Evolutionary conservation across 495 filamentous ascomycete genomes (phyloP), one percentile per base, ranked within the genome.

Genomic region (Friedmanniomyces endolithicus): DNA sequence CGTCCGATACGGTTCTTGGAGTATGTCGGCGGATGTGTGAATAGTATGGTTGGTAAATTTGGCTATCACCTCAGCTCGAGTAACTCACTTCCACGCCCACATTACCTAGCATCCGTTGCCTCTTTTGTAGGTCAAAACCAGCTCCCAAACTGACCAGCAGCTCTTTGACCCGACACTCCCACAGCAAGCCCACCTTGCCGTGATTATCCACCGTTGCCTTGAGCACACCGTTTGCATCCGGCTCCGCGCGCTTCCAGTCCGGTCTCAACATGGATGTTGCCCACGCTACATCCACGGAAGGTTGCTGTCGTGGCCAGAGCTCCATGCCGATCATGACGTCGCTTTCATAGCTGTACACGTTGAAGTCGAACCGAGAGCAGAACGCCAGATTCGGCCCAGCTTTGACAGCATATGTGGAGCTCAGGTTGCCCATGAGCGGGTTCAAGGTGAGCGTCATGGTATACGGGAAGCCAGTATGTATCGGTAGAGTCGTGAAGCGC

Each of bases 341-440:
- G 65, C 87, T 94, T 71, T 97, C 92, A 72, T 95, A 98, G 63
- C 86, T 94, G 71, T 95, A 96, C 48, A 95, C 88, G 65, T 98
- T 98, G 67, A 97, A 98, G 59, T 92, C 88, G 71, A 97, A 90
- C 39, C 84, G 80, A 29, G 87, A 88, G 55, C 88, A 90, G 45
- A 98, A 79, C 0, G 88, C 82, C 49, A 92, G 78, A 55, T 88
- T 80, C 12, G 77, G 80, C 20, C 85, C 84, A 6, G 90, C 92
- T 60, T 85, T 81, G 12, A 95, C 83, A 14, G 92, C 87, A 62
- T 97, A 98, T 6, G 83, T 94, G 25, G 87, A 84, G 41, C 84
- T 88, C 49, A 97, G 72, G 55, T 84, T 94, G 27, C 92, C 92
- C 76, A 95, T 96, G 11, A 98, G 74, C 0, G 92, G 92, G 47